Conservation (phyloP, 495 filamentous ascomycete genomes). For the Podospora pseudopauciseta region DNA sequence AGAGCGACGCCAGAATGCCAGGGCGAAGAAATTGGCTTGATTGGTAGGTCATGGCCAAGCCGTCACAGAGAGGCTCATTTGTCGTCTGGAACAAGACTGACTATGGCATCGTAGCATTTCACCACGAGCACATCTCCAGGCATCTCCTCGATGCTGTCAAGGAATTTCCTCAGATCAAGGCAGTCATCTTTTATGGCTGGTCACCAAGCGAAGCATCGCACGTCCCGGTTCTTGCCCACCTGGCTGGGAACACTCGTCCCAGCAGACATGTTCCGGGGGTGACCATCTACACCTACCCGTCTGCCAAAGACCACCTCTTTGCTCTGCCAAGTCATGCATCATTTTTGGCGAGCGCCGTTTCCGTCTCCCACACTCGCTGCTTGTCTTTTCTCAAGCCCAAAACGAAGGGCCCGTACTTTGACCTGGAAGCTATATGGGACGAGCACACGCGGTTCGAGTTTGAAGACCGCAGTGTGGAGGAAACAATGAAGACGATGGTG, state of each 20-base stretch:
- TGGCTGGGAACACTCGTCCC: conserved; percentile 3
- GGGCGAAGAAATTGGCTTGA: conserved; percentile 31
- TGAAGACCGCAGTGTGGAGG: conserved; percentile 47
- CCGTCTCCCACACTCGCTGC: conserved; percentile 50
- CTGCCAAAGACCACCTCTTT: conserved; percentile 30
- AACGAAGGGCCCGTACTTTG: conserved; percentile 52
- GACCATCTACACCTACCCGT: conserved; percentile 33
- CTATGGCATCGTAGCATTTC: not conserved
- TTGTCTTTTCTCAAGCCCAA: conserved; percentile 51
- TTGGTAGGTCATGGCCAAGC: conserved; percentile 30
- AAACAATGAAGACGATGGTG: conserved; percentile 59
- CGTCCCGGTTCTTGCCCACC: conserved; percentile 24
- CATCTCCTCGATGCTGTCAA: conserved; percentile 16
- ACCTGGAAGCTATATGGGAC: conserved; percentile 59
- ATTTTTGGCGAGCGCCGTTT: conserved; percentile 38
- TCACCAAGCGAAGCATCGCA: not conserved
- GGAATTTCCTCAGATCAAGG: conserved; percentile 28
- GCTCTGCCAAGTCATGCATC: conserved; percentile 39
- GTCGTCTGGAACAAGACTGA: not conserved
- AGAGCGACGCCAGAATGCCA: not conserved
- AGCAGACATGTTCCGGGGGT: not conserved
- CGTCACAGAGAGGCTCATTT: not conserved
- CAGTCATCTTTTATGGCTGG: conserved; percentile 32
- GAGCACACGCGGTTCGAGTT: conserved; percentile 57
- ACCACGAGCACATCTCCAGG: not conserved